Evolutionary conservation across 129 eudicot genomes (phyloP), one percentile per base, ranked within the genome.

Genomic region (Pittosporum tobira): DNA sequence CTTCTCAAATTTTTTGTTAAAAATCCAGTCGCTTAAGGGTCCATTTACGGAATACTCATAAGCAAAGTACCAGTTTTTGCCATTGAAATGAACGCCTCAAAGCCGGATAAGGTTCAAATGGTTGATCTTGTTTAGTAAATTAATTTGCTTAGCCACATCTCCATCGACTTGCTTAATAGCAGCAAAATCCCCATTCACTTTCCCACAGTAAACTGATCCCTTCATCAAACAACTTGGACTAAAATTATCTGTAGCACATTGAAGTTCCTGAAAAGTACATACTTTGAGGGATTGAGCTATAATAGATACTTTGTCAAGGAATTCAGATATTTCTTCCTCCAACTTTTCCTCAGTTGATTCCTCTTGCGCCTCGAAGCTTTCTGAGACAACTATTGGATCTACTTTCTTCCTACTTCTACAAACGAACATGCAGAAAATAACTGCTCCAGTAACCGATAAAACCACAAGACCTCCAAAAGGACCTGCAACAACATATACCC

Each of bases 21-120:
- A 70, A 51, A 90, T 79, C 97, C 97, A 90, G 26, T 78, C 84
- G 13, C 79, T 68, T 58, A 90, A 73, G 7, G 86, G 63, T 22
- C 97, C 97, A 16, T 90, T 90, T 25, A 73, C 78, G 37, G 97
- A 95, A 57, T 79, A 90, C 67, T 90, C 97, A 25, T 73, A 85
- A 25, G 85, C 88, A 58, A 90, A 94, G 66, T 85, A 90, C 95
- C 95, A 90, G 38, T 82, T 64, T 30, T 95, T 82, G 8, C 82
- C 77, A 20, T 71, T 62, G 65, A 82, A 90, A 51, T 84, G 80
- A 52, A 90, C 88, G 21, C 97, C 97, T 0, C 84, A 72, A 28
- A 90, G 79, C 18, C 84, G 79, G 13, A 85, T 66, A 31, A 90
- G 80, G 72, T 90, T 90, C 68, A 77, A 88, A 68, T 90, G 95